Conservation (phyloP, 495 filamentous ascomycete genomes). For the Opeltia flavorubescens region DNA sequence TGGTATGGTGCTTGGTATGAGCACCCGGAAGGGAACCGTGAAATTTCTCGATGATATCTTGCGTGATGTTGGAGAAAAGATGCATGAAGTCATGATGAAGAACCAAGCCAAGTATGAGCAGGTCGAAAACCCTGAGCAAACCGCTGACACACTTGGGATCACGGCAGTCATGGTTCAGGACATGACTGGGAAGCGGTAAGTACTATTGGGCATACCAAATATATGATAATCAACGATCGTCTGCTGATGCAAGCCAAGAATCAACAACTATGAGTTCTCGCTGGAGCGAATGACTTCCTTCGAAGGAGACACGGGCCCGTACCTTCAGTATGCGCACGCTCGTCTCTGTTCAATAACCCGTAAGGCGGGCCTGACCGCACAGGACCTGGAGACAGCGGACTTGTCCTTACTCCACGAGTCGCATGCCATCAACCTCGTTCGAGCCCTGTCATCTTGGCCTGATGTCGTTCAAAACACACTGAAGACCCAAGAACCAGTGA, state of each 20-base stretch:
- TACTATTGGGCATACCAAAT: background rate
- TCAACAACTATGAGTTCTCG: constrained; percentile 57
- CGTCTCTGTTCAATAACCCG: constrained; percentile 50
- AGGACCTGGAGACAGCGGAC: constrained; percentile 37
- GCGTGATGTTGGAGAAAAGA: constrained; percentile 47
- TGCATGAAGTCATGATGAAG: constrained; percentile 58
- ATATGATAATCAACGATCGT: background rate
- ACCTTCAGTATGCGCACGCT: constrained; percentile 56
- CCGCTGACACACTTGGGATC: constrained; percentile 45
- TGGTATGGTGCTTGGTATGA: constrained; percentile 59
- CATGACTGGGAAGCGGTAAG: constrained; percentile 53
- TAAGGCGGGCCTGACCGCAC: constrained; percentile 30
- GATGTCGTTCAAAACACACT: constrained; percentile 46
- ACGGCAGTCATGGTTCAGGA: constrained; percentile 61
- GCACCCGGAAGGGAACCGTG: constrained; percentile 52
- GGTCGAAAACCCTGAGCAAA: constrained; percentile 43
- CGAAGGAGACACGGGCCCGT: constrained; percentile 57
- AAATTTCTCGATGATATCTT: constrained; percentile 60
- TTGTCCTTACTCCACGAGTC: constrained; percentile 40
- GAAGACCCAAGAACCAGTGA: constrained; percentile 51
- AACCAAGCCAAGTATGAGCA: constrained; percentile 52
- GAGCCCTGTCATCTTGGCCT: constrained; percentile 46
- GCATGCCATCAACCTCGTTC: constrained; percentile 43
- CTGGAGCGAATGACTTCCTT: constrained; percentile 55
- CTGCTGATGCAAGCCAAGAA: constrained; percentile 22